Base-by-base conservation (phyloP, 164 flowering plant genomes). In the Vitis cinerea region DNA sequence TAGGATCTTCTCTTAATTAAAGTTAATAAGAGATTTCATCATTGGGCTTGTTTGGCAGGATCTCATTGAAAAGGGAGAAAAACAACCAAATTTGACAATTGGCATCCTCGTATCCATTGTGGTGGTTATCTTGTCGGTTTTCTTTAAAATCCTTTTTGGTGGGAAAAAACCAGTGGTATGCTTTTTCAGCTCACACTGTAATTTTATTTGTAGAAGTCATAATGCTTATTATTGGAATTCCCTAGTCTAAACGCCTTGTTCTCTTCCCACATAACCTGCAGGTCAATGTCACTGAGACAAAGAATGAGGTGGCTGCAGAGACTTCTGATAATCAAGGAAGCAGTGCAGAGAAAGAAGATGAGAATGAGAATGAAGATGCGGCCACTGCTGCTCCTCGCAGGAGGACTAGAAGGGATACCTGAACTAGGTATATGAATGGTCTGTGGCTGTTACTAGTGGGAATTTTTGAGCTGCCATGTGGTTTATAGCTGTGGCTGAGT, bases 401-500 rank as follows among this genome's bases (percentile, higher is more conserved):
- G 27, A 71, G 81, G 74, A 4, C 27, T n/a, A 63, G 81, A 12
- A 74, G 81, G 15, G 81, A 78, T 15, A 53, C 57, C 27, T 65
- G 49, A 66, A 52, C 31, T n/a, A 37, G 54, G 37, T 19, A 8
- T 47, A 30, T 27, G 2, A 49, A 49, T 23, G 27, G 27, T 23
- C 27, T 23, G 27, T 23, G 27, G 27, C 27, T 23, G 27, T 23
- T 23, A 23, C 27, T 23, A n/a, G 4, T 53, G 56, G 4, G 56
- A 53, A n/a, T 13, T 53, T 53, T 53, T 53, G 56, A 53, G 56
- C 3, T 53, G 15, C 44, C 44, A 53, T 14, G 10, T 11, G n/a
- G 56, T n/a, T 14, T 53, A 13, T 53, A 53, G 5, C 56, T 11
- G 56, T 53, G n/a, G 56, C 15, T 53, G 56, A 53, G n/a, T 53